phyloP scores from a whole-genome alignment of 2,329 filamentous ascomycete genomes.

The Ilyonectria mors-panacis region DNA sequence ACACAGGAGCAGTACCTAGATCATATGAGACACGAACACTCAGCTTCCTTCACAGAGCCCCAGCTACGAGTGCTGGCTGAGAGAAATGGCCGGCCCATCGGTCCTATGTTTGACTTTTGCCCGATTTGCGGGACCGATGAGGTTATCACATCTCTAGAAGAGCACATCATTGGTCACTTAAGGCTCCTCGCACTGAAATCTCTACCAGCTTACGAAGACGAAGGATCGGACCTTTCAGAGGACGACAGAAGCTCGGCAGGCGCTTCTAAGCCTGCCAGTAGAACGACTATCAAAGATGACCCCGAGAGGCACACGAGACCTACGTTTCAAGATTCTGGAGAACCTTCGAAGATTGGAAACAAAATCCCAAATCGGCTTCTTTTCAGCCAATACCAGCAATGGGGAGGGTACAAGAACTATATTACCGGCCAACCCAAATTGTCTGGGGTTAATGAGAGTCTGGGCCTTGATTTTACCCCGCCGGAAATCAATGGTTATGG shows the following conservation, averaged over 20 bases:
- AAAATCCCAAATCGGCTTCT: too few relatives aligned
- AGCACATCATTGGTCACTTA: not conserved
- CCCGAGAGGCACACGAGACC: not conserved
- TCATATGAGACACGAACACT: not conserved
- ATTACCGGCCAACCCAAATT: too few relatives aligned
- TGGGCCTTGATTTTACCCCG: not conserved
- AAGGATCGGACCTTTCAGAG: not conserved
- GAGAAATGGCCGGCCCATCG: not conserved
- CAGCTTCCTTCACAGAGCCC: not conserved
- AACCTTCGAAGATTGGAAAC: not conserved
- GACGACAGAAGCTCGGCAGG: not conserved
- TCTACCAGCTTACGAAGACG: not conserved
- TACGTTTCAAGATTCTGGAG: not conserved
- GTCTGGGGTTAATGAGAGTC: too few relatives aligned
- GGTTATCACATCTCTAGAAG: not conserved
- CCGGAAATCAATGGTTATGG: not conserved
- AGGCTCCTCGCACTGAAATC: not conserved
- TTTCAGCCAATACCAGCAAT: not conserved
- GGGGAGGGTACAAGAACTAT: not conserved
- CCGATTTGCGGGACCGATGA: not conserved
- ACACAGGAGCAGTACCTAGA: not conserved
- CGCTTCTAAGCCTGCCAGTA: not conserved
- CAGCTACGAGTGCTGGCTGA: not conserved
- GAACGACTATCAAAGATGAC: not conserved
- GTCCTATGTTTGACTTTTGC: not conserved